Base-by-base conservation (phyloP, 1,139 yeast species). In the Protomyces inouyei region DNA sequence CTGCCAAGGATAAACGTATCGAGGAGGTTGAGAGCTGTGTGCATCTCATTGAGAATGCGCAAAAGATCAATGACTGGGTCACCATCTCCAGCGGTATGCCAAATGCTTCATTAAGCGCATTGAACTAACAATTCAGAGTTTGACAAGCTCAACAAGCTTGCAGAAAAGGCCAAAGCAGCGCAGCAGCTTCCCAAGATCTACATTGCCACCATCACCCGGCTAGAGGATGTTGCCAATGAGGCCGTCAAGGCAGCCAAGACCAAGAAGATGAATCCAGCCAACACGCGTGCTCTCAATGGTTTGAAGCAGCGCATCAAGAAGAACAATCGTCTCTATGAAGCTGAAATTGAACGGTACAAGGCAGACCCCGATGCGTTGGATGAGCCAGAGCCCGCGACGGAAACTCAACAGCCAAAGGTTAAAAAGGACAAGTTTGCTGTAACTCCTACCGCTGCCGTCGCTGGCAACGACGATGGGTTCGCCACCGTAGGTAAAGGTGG, bases 271-370 rank as follows among this genome's bases (percentile, higher is more conserved):
- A 87, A 88, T 71, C 95, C 96, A 51, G 84, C 85, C 66, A 90
- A 87, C 70, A 85, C 96, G 55, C 87, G 89, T 74, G 93, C 98
- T 28, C 87, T 87, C 77, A 93, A 91, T 77, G 86, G 93, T 60
- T 81, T 87, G 66, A 89, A 84, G 79, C 98, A 93, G 79, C 87
- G 97, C 76, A 86, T 90, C 68, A 89, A 84, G 79, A 92, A 89
- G 79, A 84, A 85, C 71, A 79, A 81, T 69, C 87, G 88, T 75
- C 95, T 88, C 70, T 82, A 78, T 75, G 86, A 81, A 71, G 73
- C 75, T 4, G 82, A 83, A 71, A 77, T 87, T 68, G 86, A 82
- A 59, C 78, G 82, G 69, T 91, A 80, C 78, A 82, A 83, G 71
- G 82, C 82, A 64, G 82, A 84, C 71, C 96, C 97, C 61, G 89